phyloP scores from a whole-genome alignment of 768 basidiomycete genomes.

The Lactarius deliciosus region DNA sequence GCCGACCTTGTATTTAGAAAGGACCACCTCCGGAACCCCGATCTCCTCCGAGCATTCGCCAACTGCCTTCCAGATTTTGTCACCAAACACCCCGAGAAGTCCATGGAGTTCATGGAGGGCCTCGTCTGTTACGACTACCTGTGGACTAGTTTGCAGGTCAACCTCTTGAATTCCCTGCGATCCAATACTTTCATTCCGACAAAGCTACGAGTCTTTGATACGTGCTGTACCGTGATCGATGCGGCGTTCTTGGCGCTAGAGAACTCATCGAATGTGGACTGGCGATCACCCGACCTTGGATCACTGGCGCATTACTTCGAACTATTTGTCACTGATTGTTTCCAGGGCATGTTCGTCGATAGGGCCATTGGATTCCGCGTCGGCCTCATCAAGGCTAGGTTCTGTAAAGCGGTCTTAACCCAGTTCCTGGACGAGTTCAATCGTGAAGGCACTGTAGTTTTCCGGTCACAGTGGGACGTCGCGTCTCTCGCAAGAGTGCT shows the following conservation, averaged over 20 bases:
- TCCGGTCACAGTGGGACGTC: slow-evolving; percentile 17
- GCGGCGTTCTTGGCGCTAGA: not conserved
- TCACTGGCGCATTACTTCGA: slow-evolving; percentile 7
- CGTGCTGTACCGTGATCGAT: slow-evolving; percentile 14
- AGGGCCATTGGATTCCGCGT: slow-evolving; percentile 4
- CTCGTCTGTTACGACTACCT: slow-evolving; percentile 5
- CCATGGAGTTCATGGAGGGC: slow-evolving; percentile 1
- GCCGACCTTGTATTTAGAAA: slow-evolving; percentile 8
- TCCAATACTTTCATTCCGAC: not conserved
- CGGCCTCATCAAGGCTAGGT: slow-evolving; percentile 2
- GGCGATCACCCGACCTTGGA: slow-evolving; percentile 14
- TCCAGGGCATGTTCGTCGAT: slow-evolving; percentile 6
- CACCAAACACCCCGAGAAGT: not conserved
- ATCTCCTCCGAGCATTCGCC: slow-evolving; percentile 10
- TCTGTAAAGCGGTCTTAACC: not conserved
- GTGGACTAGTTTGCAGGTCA: slow-evolving; percentile 9
- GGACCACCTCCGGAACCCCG: slow-evolving; percentile 11
- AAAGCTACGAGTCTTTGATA: slow-evolving; percentile 6
- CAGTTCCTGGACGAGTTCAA: not conserved
- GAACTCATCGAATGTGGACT: slow-evolving; percentile 7
- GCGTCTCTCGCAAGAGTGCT: slow-evolving; percentile 11
- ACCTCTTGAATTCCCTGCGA: slow-evolving; percentile 5
- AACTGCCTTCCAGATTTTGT: slow-evolving; percentile 11
- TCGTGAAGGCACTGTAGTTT: not conserved
- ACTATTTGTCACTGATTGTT: not conserved